Evolutionary conservation across 176 grass and related monocot genomes (phyloP).

Genomic region (Avena eriantha): DNA sequence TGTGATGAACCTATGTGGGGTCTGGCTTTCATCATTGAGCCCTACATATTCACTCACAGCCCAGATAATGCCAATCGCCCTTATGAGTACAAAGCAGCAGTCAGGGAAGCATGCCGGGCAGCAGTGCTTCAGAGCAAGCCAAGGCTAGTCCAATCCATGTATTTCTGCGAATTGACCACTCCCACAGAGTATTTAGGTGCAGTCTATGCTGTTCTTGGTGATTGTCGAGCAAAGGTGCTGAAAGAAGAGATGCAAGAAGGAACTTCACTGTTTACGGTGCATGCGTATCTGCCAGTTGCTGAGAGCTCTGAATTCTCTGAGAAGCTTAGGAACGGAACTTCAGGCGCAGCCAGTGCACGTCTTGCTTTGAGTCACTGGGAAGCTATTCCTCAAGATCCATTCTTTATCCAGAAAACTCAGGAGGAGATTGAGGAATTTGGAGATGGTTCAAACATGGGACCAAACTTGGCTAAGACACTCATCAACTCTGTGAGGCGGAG

Average conservation of each 20-base stretch:
- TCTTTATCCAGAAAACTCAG: constrained; percentile 84
- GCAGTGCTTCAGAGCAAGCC: constrained; percentile 89
- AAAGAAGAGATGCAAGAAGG: constrained; percentile 94
- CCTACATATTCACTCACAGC: constrained; percentile 68
- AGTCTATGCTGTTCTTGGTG: constrained; percentile 77
- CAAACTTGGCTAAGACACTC: constrained; percentile 81
- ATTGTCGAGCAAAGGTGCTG: constrained; percentile 75
- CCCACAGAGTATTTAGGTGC: constrained; percentile 64
- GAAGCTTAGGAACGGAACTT: constrained; percentile 69
- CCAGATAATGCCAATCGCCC: constrained; percentile 58
- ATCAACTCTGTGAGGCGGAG: constrained; percentile 88
- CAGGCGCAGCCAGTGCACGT: constrained; percentile 76
- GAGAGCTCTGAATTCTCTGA: constrained; percentile 81
- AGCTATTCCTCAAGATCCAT: constrained; percentile 70
- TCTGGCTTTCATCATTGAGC: constrained; percentile 76
- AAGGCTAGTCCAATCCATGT: constrained; percentile 85
- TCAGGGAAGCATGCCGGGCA: constrained; percentile 85
- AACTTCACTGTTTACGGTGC: constrained; percentile 78
- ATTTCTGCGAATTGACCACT: constrained; percentile 84
- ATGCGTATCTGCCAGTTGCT: constrained; percentile 76
- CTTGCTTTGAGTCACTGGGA: constrained; percentile 94
- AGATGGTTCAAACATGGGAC: constrained; percentile 83
- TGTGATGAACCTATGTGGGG: constrained; percentile 97
- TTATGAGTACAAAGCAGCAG: constrained; percentile 75
- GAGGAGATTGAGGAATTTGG: constrained; percentile 92